These are phyloP conservation scores for Phialocephala subalpina DNA, from an alignment of 2,329 filamentous ascomycete species.

Conservation along the genomic window DNA sequence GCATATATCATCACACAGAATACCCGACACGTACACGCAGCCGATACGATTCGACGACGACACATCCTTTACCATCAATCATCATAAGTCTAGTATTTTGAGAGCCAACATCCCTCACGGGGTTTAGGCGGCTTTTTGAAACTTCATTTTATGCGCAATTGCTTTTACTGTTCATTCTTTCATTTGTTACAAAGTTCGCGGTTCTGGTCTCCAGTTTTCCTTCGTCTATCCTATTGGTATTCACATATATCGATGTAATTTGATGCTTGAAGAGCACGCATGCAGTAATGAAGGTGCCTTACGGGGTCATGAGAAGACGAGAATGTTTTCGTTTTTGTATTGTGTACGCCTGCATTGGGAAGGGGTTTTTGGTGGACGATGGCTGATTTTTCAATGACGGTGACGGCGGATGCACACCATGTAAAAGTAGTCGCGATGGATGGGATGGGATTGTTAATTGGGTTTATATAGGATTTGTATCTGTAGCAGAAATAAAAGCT, in stretches of 20 bases:
- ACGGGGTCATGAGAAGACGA: slow-evolving; percentile 32
- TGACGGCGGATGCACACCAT: slow-evolving; percentile 22
- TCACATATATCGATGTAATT: slow-evolving; percentile 25
- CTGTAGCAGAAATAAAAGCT: slow-evolving; percentile 28
- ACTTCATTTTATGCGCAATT: slow-evolving; percentile 18
- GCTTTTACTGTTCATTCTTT: slow-evolving; percentile 12
- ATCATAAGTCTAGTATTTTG: slow-evolving; percentile 12
- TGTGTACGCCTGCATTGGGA: slow-evolving; percentile 34
- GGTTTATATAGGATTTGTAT: slow-evolving; percentile 20
- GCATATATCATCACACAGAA: slow-evolving; percentile 28
- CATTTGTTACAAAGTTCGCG: slow-evolving; percentile 12
- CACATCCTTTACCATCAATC: slow-evolving; percentile 21
- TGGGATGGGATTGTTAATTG: slow-evolving; percentile 23
- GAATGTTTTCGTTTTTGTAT: slow-evolving; percentile 26
- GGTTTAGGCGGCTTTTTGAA: slow-evolving; percentile 27
- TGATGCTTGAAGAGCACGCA: slow-evolving; percentile 26
- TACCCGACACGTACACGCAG: slow-evolving; percentile 26
- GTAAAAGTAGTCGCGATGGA: slow-evolving; percentile 26
- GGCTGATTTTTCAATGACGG: background rate
- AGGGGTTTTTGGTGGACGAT: slow-evolving; percentile 19
- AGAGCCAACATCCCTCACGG: slow-evolving; percentile 34
- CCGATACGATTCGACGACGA: slow-evolving; percentile 27
- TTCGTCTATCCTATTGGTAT: slow-evolving; percentile 5
- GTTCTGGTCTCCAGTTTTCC: slow-evolving; percentile 14
- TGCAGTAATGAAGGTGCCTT: slow-evolving; percentile 33